phyloP scores from a whole-genome alignment of 306 rosid species.

The Geum urbanum region DNA sequence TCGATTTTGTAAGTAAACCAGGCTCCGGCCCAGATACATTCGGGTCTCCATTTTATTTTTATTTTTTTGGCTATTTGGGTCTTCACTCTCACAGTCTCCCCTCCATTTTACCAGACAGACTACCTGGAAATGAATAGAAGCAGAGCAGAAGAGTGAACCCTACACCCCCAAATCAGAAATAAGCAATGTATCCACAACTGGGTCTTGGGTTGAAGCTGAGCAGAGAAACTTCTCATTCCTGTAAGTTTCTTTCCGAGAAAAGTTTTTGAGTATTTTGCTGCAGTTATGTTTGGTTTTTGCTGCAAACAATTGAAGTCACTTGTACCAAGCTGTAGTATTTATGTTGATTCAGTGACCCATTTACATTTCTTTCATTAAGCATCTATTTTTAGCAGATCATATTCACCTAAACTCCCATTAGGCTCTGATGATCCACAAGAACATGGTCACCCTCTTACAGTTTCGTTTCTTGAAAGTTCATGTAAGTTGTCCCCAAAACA shows the following conservation, averaged over 20 bases:
- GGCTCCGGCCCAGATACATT: no score
- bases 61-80: no score
- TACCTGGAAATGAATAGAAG: no score
- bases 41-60: no score
- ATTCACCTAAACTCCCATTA: not conserved
- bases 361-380: not conserved
- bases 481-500: not conserved
- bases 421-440: not conserved
- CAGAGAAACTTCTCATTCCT: not conserved
- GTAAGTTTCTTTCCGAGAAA: not conserved
- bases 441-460: not conserved
- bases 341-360: not conserved
- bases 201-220: not conserved
- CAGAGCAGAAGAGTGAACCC: not conserved
- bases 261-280: not conserved
- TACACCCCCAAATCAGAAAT: not conserved
- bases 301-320: not conserved
- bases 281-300: constrained; percentile 4
- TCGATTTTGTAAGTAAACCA: no score
- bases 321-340: not conserved
- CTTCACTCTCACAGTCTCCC: no score
- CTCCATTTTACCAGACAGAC: no score
- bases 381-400: not conserved
- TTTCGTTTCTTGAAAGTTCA: not conserved
- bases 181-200: not conserved